A percentile compares a stretch with the other conserved stretches of the same genome.
These are phyloP conservation scores for Russula foetens DNA, from an alignment of 768 basidiomycete species.

Conservation along the genomic window DNA sequence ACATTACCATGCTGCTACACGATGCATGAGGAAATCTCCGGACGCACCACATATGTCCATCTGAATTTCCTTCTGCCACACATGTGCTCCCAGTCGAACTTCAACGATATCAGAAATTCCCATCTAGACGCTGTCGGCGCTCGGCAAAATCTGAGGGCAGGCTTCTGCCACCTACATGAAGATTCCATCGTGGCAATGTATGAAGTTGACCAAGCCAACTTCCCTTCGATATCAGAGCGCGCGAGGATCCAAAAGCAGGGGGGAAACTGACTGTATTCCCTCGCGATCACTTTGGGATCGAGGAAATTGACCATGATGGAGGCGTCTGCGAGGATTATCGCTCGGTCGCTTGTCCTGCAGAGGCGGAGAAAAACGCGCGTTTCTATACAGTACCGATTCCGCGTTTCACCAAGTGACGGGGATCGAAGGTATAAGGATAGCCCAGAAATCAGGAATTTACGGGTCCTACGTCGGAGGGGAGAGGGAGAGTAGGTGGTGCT, in stretches of 20 bases:
- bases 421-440: not conserved
- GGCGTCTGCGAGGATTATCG: not conserved
- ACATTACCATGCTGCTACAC: not conserved
- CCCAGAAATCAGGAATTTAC: not conserved
- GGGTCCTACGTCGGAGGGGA: not conserved
- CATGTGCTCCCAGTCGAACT: constrained; percentile 2
- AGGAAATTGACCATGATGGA: not conserved
- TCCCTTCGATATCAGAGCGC: not conserved
- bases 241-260: too few relatives aligned
- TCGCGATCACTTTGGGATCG: not conserved
- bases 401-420: not conserved
- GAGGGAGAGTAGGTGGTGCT: too few relatives aligned
- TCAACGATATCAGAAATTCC: constrained; percentile 6
- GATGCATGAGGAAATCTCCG: not conserved
- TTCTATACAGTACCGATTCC: not conserved
- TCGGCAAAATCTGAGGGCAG: not conserved
- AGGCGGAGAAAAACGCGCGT: not conserved
- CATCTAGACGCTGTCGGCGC: not conserved
- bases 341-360: not conserved
- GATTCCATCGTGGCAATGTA: not conserved
- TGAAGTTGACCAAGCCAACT: not conserved
- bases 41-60: constrained; percentile 9
- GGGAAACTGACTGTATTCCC: not conserved
- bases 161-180: not conserved
- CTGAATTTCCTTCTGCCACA: not conserved